These are phyloP conservation scores for Dioszegia aurantiaca DNA, from an alignment of 768 basidiomycete species.

Conservation along the genomic window DNA sequence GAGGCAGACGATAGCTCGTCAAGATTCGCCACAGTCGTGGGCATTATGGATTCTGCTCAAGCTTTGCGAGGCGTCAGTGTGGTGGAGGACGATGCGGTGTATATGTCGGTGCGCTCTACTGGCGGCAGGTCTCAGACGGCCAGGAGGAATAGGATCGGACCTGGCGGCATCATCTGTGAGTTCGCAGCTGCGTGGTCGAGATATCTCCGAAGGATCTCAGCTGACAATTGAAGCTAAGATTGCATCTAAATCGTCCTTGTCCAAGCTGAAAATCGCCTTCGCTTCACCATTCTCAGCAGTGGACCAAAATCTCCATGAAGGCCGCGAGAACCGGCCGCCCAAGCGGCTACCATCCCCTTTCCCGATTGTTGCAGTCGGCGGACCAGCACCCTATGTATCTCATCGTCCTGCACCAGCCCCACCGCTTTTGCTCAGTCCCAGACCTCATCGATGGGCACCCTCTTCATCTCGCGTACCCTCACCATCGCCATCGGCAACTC, in stretches of 20 bases:
- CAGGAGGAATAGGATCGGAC: slow-evolving; percentile 24
- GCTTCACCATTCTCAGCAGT: slow-evolving; percentile 7
- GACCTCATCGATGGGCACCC: slow-evolving; percentile 15
- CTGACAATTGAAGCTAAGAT: slow-evolving; percentile 21
- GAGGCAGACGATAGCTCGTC: not conserved
- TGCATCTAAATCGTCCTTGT: slow-evolving; percentile 21
- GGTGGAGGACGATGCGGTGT: slow-evolving; percentile 9
- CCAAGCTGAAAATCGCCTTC: slow-evolving; percentile 16
- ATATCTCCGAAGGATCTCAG: not conserved
- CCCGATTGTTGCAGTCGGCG: slow-evolving; percentile 13
- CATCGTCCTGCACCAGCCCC: slow-evolving; percentile 23
- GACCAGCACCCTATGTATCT: slow-evolving; percentile 19
- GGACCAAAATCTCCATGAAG: not conserved
- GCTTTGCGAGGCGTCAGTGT: not conserved
- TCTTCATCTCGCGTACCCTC: slow-evolving; percentile 12
- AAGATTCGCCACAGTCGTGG: slow-evolving; percentile 21
- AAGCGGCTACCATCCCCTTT: slow-evolving; percentile 12
- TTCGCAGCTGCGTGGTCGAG: not conserved
- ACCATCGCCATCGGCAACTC: slow-evolving; percentile 6
- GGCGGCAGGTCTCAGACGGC: slow-evolving; percentile 28
- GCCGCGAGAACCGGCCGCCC: not conserved
- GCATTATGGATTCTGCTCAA: slow-evolving; percentile 22
- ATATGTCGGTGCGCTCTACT: not conserved
- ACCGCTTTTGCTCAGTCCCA: not conserved
- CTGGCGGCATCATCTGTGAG: slow-evolving; percentile 31